These are phyloP conservation scores for Kazachstania bromeliacearum DNA, from an alignment of 805 yeast genomes.

Conservation along the genomic window DNA sequence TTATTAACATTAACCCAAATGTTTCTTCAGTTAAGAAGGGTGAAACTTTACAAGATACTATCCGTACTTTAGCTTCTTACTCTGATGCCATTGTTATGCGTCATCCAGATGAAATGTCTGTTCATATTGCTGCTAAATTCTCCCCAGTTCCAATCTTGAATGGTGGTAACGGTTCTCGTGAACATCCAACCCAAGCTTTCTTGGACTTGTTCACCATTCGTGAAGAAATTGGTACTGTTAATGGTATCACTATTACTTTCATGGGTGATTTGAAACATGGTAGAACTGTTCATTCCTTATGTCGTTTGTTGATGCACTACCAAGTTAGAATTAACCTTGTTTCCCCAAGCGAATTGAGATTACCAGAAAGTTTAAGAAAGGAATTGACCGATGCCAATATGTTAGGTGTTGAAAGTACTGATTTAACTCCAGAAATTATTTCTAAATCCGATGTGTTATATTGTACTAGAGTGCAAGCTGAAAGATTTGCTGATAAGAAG, in stretches of 20 bases:
- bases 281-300: constrained; percentile 95
- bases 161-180: constrained; percentile 96
- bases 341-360: constrained; percentile 75
- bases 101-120: constrained; percentile 89
- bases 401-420: constrained; percentile 64
- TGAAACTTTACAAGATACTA: constrained; percentile 93
- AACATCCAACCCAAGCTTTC: constrained; percentile 98
- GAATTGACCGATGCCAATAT: constrained; percentile 59
- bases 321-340: constrained; percentile 89
- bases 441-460: constrained; percentile 89
- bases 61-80: constrained; percentile 89
- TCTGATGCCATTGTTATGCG: constrained; percentile 95
- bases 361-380: constrained; percentile 67
- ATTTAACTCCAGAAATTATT: constrained; percentile 74
- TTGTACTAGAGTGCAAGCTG: constrained; percentile 97
- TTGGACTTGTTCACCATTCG: constrained; percentile 95
- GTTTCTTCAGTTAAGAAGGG: constrained; percentile 97
- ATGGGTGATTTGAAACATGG: constrained; percentile 99
- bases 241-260: constrained; percentile 94
- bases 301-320: constrained; percentile 81
- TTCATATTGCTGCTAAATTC: constrained; percentile 88
- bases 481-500: constrained; percentile 68
- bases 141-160: constrained; percentile 95
- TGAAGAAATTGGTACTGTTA: constrained; percentile 97
- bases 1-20: constrained; percentile 73